Evolutionary conservation across 148 eudicot species (phyloP).

Genomic region (Spergularia marina): DNA sequence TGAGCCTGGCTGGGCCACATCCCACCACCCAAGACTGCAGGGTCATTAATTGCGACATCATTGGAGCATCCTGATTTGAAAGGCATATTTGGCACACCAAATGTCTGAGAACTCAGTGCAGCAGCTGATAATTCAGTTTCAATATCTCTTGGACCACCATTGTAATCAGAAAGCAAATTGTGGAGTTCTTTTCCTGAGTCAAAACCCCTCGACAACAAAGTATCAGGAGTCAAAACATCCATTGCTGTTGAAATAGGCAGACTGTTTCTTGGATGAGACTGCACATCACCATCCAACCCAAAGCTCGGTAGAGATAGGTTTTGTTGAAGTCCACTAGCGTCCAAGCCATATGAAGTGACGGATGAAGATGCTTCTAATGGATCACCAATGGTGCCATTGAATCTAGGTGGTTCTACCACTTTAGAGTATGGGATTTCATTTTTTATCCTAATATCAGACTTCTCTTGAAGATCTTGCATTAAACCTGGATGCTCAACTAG

Average conservation of each 20-base stretch:
- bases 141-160: constrained; percentile 58
- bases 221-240: constrained; percentile 76
- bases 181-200: constrained; percentile 88
- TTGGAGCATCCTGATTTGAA: constrained; percentile 79
- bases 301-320: constrained; percentile 55
- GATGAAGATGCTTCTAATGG: constrained; percentile 77
- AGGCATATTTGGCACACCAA: constrained; percentile 69
- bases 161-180: constrained; percentile 67
- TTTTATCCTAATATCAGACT: constrained; percentile 47
- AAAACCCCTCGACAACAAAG: constrained; percentile 84
- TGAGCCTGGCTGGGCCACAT: constrained; percentile 76
- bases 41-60: constrained; percentile 58
- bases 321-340: constrained; percentile 69
- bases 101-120: constrained; percentile 69
- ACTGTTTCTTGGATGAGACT: constrained; percentile 58
- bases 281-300: constrained; percentile 72
- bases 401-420: constrained; percentile 54
- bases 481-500: constrained; percentile 44
- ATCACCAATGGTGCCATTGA: constrained; percentile 49
- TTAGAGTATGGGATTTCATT: constrained; percentile 52
- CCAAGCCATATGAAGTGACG: constrained; percentile 78
- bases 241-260: constrained; percentile 51
- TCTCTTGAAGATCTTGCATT: constrained; percentile 52
- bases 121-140: constrained; percentile 83
- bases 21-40: constrained; percentile 63